Conservation (phyloP, 2,329 filamentous ascomycete species). For the Cladobotryum mycophilum region DNA sequence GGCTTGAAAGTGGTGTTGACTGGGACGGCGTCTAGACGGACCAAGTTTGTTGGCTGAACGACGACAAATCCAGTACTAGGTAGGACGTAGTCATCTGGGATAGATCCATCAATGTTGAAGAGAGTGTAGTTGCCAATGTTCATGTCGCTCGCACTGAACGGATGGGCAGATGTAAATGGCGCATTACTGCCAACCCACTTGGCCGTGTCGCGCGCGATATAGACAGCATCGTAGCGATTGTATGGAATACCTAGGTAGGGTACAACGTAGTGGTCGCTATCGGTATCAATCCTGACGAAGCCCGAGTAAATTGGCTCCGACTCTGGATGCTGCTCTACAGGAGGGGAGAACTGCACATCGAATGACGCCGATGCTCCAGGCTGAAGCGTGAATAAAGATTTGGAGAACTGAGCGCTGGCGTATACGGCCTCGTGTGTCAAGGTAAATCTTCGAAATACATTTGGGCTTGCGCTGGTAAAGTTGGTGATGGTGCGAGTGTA, state of each 20-base stretch:
- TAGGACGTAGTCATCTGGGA: neutral
- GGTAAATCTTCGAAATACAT: neutral
- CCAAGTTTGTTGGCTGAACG: too few species aligned
- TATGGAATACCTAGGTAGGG: neutral
- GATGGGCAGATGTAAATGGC: neutral
- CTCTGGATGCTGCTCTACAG: neutral
- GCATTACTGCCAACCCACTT: neutral
- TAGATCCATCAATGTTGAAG: neutral
- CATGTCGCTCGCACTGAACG: neutral
- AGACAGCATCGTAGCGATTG: neutral
- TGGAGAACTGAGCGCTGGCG: neutral
- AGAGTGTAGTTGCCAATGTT: slow-evolving; percentile 1
- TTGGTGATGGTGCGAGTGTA: neutral
- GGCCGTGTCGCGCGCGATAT: slow-evolving; percentile 1
- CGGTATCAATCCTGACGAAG: neutral
- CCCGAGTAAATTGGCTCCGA: neutral
- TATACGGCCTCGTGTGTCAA: neutral
- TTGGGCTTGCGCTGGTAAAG: neutral
- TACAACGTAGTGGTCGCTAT: neutral
- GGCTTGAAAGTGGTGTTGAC: too few species aligned
- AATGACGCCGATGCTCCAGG: too few species aligned
- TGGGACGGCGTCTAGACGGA: too few species aligned
- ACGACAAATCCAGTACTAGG: neutral
- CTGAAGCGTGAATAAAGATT: too few species aligned
- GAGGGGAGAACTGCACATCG: neutral